Percentiles rank a stretch among this genome's conserved stretches.
phyloP scores from a whole-genome alignment of 768 basidiomycete species.

The Gymnopilus junonius region DNA sequence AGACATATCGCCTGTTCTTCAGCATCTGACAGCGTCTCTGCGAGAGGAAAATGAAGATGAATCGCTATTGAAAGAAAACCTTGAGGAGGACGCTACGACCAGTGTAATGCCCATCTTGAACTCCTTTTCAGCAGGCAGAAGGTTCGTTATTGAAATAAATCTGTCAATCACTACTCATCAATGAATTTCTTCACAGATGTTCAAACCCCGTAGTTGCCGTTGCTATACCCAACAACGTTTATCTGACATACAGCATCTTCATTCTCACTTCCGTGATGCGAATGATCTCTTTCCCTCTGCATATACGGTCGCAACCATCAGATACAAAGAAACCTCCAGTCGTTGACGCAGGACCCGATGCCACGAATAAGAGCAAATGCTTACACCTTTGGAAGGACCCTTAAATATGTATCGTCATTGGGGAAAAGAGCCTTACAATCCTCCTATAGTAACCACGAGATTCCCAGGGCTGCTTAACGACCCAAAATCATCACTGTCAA shows the following conservation, averaged over 20 bases:
- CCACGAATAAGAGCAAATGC: conserved; percentile 35
- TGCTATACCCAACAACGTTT: conserved; percentile 82
- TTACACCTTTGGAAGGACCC: conserved; percentile 51
- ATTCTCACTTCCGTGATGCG: conserved; percentile 80
- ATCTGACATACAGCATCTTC: conserved; percentile 86
- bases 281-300: conserved; percentile 72
- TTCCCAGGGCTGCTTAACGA: conserved; percentile 52
- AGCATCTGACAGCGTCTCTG: conserved; percentile 58
- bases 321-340: conserved; percentile 12
- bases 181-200: conserved; percentile 49
- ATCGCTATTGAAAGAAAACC: conserved; percentile 43
- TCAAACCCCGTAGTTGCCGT: conserved; percentile 78
- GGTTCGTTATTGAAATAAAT: conserved; percentile 43
- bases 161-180: conserved; percentile 9
- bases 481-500: conserved; percentile 46
- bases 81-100: conserved; percentile 56
- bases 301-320: conserved; percentile 60
- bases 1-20: conserved; percentile 63
- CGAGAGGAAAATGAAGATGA: conserved; percentile 57
- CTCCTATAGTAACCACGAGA: conserved; percentile 45
- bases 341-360: neutral
- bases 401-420: conserved; percentile 59
- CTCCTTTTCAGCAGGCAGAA: conserved; percentile 73
- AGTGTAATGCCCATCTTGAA: conserved; percentile 65
- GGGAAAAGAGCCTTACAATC: conserved; percentile 49